phyloP scores from a whole-genome alignment of 2,329 filamentous ascomycete genomes.

The Ophiocordyceps robertsii region DNA sequence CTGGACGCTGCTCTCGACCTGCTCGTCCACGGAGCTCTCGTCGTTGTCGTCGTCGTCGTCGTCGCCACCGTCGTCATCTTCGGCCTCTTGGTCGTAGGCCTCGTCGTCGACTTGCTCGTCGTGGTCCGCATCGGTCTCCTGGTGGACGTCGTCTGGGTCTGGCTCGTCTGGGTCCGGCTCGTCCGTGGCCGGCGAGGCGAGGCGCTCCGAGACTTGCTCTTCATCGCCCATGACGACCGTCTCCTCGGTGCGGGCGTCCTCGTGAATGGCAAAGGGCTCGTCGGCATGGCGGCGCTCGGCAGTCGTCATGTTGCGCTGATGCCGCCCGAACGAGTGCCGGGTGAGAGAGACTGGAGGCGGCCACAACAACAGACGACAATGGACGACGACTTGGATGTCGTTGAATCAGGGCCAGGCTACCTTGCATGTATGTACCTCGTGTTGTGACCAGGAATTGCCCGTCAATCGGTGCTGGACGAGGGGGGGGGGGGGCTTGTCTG shows the following conservation, averaged over 20 bases:
- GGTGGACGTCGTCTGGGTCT: slow-evolving; percentile 22
- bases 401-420: background rate
- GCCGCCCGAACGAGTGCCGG: too few relatives aligned
- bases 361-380: background rate
- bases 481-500: too few relatives aligned
- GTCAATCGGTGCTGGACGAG: background rate
- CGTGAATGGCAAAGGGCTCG: slow-evolving; percentile 33
- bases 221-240: slow-evolving; percentile 35
- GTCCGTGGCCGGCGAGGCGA: slow-evolving; percentile 7
- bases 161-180: slow-evolving; percentile 9
- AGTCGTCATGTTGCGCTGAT: too few relatives aligned
- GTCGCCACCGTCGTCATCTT: slow-evolving; percentile 7
- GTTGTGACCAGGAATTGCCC: background rate
- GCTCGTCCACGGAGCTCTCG: slow-evolving; percentile 26
- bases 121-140: slow-evolving; percentile 14
- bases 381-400: background rate
- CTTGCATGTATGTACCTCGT: background rate
- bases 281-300: slow-evolving; percentile 5
- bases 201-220: background rate
- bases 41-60: slow-evolving; percentile 18
- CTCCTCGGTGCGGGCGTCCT: slow-evolving; percentile 35
- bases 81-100: too few relatives aligned
- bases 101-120: slow-evolving; percentile 10
- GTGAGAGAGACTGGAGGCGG: too few relatives aligned
- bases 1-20: slow-evolving; percentile 54